Evolutionary conservation across 768 basidiomycete species (phyloP).

Genomic region (Russula emetica): DNA sequence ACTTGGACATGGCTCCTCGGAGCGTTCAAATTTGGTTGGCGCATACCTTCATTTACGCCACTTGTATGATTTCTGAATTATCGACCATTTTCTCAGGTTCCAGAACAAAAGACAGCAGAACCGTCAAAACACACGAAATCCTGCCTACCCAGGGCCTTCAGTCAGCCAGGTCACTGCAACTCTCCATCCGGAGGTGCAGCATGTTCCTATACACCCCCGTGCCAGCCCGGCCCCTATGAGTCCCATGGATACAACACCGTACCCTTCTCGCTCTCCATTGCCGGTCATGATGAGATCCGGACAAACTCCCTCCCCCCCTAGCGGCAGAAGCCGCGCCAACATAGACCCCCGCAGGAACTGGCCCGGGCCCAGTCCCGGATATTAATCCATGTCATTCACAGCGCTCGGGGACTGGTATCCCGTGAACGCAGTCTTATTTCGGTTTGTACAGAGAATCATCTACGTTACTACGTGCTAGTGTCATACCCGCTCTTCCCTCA

Average conservation of each 20-base stretch:
- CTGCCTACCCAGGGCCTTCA: neutral
- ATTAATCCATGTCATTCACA: constrained; percentile 22
- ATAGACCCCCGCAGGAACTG: constrained; percentile 18
- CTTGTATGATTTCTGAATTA: constrained; percentile 2
- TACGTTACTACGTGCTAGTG: constrained; percentile 24
- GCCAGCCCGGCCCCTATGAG: constrained; percentile 11
- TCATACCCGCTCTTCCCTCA: constrained; percentile 24
- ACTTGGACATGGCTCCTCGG: constrained; percentile 76
- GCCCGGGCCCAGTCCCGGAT: constrained; percentile 9
- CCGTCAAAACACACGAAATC: constrained; percentile 21
- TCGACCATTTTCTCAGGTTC: constrained; percentile 18
- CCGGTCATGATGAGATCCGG: constrained; percentile 10
- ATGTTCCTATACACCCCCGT: neutral
- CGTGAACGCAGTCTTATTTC: constrained; percentile 16
- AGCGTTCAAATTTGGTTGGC: constrained; percentile 84
- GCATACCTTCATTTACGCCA: neutral
- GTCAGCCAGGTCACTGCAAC: neutral
- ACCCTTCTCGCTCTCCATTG: constrained; percentile 25
- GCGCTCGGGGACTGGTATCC: constrained; percentile 24
- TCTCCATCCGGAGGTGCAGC: constrained; percentile 6
- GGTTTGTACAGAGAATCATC: constrained; percentile 14
- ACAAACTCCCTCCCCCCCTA: constrained; percentile 24
- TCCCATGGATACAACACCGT: constrained; percentile 13
- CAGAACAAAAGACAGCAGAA: constrained; percentile 26
- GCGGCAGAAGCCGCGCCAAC: constrained; percentile 15